Percentiles rank a stretch among this genome's conserved stretches.
These are phyloP conservation scores for Euphorbia corollata DNA, from an alignment of 441 rosid genomes.

Conservation along the genomic window DNA sequence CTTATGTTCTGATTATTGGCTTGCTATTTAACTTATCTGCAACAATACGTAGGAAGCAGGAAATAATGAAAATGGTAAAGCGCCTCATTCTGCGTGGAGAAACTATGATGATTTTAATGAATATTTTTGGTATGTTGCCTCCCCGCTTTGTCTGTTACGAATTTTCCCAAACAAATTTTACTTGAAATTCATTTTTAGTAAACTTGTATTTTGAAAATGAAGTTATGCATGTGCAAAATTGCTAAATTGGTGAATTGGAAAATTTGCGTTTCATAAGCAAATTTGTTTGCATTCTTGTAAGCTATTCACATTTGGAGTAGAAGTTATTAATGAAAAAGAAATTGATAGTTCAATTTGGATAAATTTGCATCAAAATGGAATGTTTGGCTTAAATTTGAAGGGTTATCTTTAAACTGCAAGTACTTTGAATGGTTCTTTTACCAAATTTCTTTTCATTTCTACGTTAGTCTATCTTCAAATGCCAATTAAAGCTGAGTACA, in stretches of 20 bases:
- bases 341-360: background rate
- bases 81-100: constrained; percentile 81
- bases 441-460: background rate
- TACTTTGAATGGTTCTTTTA: background rate
- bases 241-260: constrained; percentile 4
- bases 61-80: constrained; percentile 85
- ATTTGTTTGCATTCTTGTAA: background rate
- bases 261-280: background rate
- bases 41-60: constrained; percentile 64
- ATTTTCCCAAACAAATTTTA: background rate
- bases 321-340: background rate
- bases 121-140: constrained; percentile 92
- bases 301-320: background rate
- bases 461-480: background rate
- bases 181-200: background rate
- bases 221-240: background rate
- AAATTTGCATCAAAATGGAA: background rate
- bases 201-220: background rate
- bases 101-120: constrained; percentile 86
- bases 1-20: background rate
- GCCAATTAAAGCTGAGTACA: background rate
- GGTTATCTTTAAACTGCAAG: background rate
- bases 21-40: constrained; percentile 10
- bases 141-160: constrained; percentile 98
- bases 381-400: background rate